Evolutionary conservation across 2,329 filamentous ascomycete species (phyloP), one percentile per base, ranked within the genome.

Genomic region (Triangularia setosa): DNA sequence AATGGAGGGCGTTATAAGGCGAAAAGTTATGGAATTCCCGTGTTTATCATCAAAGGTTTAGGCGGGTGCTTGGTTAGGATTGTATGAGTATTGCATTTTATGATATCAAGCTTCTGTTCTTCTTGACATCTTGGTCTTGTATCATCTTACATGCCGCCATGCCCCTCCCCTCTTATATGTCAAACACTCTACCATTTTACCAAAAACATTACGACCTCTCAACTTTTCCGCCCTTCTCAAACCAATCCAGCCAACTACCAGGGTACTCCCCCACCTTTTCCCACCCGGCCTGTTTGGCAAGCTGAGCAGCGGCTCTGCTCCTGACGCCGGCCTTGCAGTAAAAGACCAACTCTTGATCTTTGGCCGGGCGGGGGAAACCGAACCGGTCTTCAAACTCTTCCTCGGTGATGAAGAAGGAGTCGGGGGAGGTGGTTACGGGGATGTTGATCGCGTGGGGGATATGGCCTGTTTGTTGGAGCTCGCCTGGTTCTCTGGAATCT

Each of bases 301-400:
- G 77, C 68, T 84, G 83, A 6, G 93, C 93, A 6, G 93, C 93
- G 0, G 90, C 86, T 55, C 83, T 81, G 70, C 91, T 92, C 74
- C 95, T 83, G 68, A 98, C 91, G 1, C 95, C 95, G 0, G 93
- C 89, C 79, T 92, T 96, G 79, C 95, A 99, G 77, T 97, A 98
- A 73, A 98, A 95, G 3, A 98, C 83, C 14, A 97, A 75, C 68
- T 85, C 81, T 30, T 77, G 75, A 54, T 85, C 81, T 65, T 79
- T 80, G 2, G 72, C 71, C 0, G 83, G 93, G 66, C 91, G 90
- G 65, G 83, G 79, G 73, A 90, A 96, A 3, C 92, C 93, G 76
- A 92, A 93, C 16, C 89, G 80, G 65, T 92, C 91, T 73, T 90
- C 85, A 73, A 98, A 98, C 68, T 97, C 93, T 12, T 91, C 90